Evolutionary conservation across 257 asterid genomes (phyloP), one percentile per base, ranked within the genome.

Genomic region (Capsicum baccatum): DNA sequence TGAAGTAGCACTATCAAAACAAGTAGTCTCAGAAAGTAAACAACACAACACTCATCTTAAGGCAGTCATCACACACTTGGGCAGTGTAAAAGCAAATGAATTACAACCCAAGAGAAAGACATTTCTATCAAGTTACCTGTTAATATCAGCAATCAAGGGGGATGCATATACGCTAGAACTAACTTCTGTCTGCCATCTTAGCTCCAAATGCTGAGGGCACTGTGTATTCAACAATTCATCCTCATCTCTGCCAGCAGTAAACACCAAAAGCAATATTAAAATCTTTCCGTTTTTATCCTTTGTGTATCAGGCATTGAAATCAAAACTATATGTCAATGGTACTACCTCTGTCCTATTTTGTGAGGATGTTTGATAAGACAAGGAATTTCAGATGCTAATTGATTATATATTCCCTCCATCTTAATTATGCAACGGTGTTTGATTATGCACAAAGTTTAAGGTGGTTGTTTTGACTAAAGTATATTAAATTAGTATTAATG

Each of bases 171-270:
- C 89, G 90, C 99, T 97, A 81, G 99, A 94, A 89, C 99, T 97
- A 87, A 97, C 98, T 94, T 97, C 99, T 79, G 95, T 85, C 91
- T 97, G 98, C 99, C 99, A 97, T 89, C 99, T 91, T 85, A 95
- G 91, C 85, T 97, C 99, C 93, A 97, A 91, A 88, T 92, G 93
- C 90, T 88, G 99, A 70, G 99, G 99, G 86, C 99, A 97, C 87
- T 95, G 98, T 10, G 97, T 89, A 89, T 97, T 97, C 94, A 95
- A 87, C 84, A 97, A 83, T 83, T 91, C 98, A 83, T 92, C 97
- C 92, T 97, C 99, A 86, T 92, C 97, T 44, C 99, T 96, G 80
- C 85, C 57, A 78, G 83, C 57, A 83, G 56, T 26, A 83, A 85
- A 86, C 17, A 76, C 64, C 64, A 76, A 76, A 5, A 76, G 14